Percentiles rank a stretch among this genome's conserved stretches.
Conservation (phyloP, 164 flowering plant species). For the Kingdonia uniflora region DNA sequence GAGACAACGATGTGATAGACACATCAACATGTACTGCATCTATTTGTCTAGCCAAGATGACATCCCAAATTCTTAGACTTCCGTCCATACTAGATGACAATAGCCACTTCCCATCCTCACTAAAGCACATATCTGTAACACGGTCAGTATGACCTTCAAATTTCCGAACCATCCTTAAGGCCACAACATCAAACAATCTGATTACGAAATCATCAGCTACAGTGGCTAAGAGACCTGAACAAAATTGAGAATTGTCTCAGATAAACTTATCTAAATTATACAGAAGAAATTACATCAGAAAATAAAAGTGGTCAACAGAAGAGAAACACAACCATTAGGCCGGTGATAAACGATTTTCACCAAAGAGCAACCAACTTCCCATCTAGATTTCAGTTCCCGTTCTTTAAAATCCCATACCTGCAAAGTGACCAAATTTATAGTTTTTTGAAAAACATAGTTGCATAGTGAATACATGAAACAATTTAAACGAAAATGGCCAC, state of each 20-base stretch:
- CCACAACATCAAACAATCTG: conserved; percentile 75
- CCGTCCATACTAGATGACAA: conserved; percentile 97
- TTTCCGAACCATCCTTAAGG: conserved; percentile 75
- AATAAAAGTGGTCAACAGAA: neutral
- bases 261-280: neutral
- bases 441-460: too few species aligned
- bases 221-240: conserved; percentile 78
- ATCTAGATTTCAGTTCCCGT: conserved; percentile 59
- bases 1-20: conserved; percentile 69
- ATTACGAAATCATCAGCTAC: conserved; percentile 78
- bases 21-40: conserved; percentile 84
- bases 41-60: conserved; percentile 80
- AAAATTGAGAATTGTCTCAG: neutral
- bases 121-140: conserved; percentile 90
- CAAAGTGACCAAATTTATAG: conserved; percentile 5
- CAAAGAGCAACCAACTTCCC: conserved; percentile 67
- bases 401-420: conserved; percentile 96
- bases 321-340: conserved; percentile 46
- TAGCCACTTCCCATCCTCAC: conserved; percentile 99
- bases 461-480: neutral
- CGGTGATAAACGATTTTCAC: conserved; percentile 79
- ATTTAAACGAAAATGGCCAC: neutral
- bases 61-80: conserved; percentile 93
- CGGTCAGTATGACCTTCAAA: conserved; percentile 96
- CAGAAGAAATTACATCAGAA: neutral